Base-by-base conservation (phyloP, 345 rosid species). In the Heritiera littoralis region DNA sequence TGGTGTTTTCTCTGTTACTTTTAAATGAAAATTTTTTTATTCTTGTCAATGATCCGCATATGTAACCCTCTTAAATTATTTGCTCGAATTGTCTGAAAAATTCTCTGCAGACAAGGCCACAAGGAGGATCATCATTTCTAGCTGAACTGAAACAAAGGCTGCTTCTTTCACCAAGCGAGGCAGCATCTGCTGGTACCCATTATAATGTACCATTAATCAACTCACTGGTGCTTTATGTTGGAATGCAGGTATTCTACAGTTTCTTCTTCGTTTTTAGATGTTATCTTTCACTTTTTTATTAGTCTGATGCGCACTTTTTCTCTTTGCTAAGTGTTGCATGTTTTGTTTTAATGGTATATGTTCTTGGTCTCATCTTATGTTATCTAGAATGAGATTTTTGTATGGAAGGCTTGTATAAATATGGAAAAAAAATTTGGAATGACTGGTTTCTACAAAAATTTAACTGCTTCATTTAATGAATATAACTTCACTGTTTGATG, bases 161-260 rank as follows among this genome's bases (percentile, higher is more conserved):
- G 52, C 89, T 92, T 51, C 93, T 96, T 49, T 84, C 90, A 45
- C 82, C 95, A 23, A 83, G 88, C 70, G 98, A 92, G 78, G 98
- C 95, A 82, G 89, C 90, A n/a, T 70, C 86, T 12, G 93, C 99
- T 49, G 98, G 99, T 72, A 91, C 99, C 7, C 90, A 87, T 77
- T 94, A 97, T 86, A 95, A 89, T 65, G 97, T 92, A 60, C 93
- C 97, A 11, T 85, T 97, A 85, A 93, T 97, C 74, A 97, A 97
- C 84, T 97, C 99, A 64, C 94, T 97, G 67, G 98, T 97, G 82
- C 94, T 97, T 74, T 97, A 97, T 85, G 89, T 94, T 17, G 99
- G 99, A 81, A 93, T 97, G 98, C 99, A 97, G 98, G 99, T 97
- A 86, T 56, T 7, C 17, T 28, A 30, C 28, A 7, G 35, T 61